Evolutionary conservation across 257 asterid species (phyloP), one percentile per base, ranked within the genome.

Genomic region (Fraxinus excelsior): DNA sequence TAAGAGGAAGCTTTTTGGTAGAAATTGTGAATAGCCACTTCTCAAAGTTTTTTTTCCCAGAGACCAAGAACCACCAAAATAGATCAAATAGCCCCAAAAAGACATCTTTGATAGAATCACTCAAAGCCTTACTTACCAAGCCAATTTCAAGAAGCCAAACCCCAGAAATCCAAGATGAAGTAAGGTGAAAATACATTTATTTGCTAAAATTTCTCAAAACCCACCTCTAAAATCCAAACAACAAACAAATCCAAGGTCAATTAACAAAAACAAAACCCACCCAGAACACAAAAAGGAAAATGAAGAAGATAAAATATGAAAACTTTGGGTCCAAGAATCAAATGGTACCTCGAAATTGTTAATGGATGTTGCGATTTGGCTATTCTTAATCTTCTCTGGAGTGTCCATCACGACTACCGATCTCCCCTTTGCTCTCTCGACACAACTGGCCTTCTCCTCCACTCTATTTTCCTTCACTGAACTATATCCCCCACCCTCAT

Each of bases 311-410:
- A 74, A 67, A 77, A 29, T 38, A 71, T 67, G 56, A 80, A 64
- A 75, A 72, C 66, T 84, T 80, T 65, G 21, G 0, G 80, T 29
- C 66, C 6, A 62, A 32, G 29, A 72, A 49, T 46, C 70, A 82
- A 84, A 81, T 19, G 77, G 71, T 74, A 94, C 99, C 99, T 94
- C 97, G 74, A 92, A 91, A 77, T 87, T 92, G 83, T 83, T 69
- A 12, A 85, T 32, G 53, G 97, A 87, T 0, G 89, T 71, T 7
- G 88, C 86, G 90, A 92, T 94, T 94, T 94, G 97, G 81, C 25
- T 74, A 76, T 25, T 85, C 85, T 85, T 90, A 86, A 85, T 87
- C 85, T 91, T 88, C 67, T 89, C 91, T 1, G 99, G 99, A 58
- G 99, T 94, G 69, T 90, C 99, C 97, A 92, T 91, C 79, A 89